Conservation (phyloP, 345 rosid genomes). For the Conringia planisiliqua region DNA sequence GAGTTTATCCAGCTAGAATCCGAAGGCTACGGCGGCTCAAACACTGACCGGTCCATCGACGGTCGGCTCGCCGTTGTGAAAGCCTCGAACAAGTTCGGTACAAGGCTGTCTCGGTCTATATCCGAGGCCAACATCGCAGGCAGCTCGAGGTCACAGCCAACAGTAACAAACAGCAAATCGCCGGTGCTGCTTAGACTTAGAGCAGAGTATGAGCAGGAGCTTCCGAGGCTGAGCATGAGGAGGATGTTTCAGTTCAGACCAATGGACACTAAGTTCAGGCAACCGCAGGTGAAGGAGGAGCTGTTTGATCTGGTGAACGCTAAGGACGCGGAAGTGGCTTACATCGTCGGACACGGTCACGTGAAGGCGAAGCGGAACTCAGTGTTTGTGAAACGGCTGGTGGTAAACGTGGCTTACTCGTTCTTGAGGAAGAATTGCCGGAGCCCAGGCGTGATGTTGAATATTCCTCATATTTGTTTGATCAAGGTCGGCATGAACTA, state of each 20-base stretch:
- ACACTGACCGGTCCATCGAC: slow-evolving; percentile 51
- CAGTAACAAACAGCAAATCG: slow-evolving; percentile 61
- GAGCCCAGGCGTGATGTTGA: slow-evolving; percentile 67
- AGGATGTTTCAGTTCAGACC: slow-evolving; percentile 54
- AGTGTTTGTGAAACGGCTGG: slow-evolving; percentile 60
- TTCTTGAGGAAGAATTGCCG: slow-evolving; percentile 86
- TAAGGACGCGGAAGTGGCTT: slow-evolving; percentile 69
- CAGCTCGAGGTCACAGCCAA: slow-evolving; percentile 38
- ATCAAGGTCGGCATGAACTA: slow-evolving; percentile 97
- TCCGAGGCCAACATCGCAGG: slow-evolving; percentile 39
- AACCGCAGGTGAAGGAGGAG: slow-evolving; percentile 70
- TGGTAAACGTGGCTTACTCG: slow-evolving; percentile 66
- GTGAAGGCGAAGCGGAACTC: slow-evolving; percentile 75
- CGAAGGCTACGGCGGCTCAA: slow-evolving; percentile 51
- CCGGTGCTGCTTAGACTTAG: slow-evolving; percentile 50
- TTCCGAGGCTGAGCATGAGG: slow-evolving; percentile 43
- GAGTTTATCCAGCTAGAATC: slow-evolving; percentile 95
- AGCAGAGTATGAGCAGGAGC: slow-evolving; percentile 63
- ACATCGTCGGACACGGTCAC: slow-evolving; percentile 65
- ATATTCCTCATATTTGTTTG: slow-evolving; percentile 80
- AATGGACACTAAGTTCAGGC: slow-evolving; percentile 51
- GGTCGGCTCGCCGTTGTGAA: slow-evolving; percentile 78
- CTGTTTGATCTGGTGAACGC: slow-evolving; percentile 76
- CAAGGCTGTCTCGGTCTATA: slow-evolving; percentile 53
- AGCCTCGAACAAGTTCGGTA: slow-evolving; percentile 75